A percentile compares a stretch with the other conserved stretches of the same genome.
phyloP scores from a whole-genome alignment of 192 early-diverging fungal genomes.

The Gorgonomyces haynaldii region DNA sequence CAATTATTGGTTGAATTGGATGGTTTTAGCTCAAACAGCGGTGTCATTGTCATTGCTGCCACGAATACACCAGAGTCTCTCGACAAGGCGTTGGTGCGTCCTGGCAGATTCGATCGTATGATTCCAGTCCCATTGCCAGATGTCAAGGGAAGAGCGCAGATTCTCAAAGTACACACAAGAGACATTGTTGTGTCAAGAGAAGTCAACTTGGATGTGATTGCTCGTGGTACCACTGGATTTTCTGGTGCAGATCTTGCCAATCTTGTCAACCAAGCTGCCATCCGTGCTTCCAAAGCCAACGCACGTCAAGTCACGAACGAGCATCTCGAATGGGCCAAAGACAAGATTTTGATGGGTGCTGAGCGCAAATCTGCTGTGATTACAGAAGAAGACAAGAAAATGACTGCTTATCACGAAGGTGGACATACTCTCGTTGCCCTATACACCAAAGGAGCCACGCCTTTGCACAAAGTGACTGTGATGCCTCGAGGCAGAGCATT shows the following conservation, averaged over 20 bases:
- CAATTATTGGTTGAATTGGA: slow-evolving; percentile 98
- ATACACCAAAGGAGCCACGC: slow-evolving; percentile 90
- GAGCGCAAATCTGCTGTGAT: slow-evolving; percentile 88
- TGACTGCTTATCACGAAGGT: slow-evolving; percentile 98
- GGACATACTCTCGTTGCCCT: slow-evolving; percentile 92
- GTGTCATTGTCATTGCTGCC: slow-evolving; percentile 96
- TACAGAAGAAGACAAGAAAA: slow-evolving; percentile 70
- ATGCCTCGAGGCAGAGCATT: slow-evolving; percentile 87
- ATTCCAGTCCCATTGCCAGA: slow-evolving; percentile 93
- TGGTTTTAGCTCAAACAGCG: slow-evolving; percentile 92
- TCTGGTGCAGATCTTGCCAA: slow-evolving; percentile 99
- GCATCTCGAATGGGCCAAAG: slow-evolving; percentile 95
- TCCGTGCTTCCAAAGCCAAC: slow-evolving; percentile 77
- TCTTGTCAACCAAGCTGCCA: slow-evolving; percentile 94
- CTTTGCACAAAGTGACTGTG: slow-evolving; percentile 96
- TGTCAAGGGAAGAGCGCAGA: slow-evolving; percentile 87
- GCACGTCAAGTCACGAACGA: slow-evolving; percentile 58
- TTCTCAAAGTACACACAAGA: slow-evolving; percentile 83
- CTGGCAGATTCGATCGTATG: slow-evolving; percentile 92
- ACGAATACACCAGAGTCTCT: slow-evolving; percentile 97
- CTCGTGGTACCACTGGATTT: slow-evolving; percentile 95
- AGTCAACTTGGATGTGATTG: slow-evolving; percentile 74
- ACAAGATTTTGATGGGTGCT: slow-evolving; percentile 96
- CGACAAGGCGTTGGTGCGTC: slow-evolving; percentile 92
- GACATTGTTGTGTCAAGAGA: slow-evolving; percentile 57